phyloP scores from a whole-genome alignment of 2,329 filamentous ascomycete species.

The Hypoxylon sp. region DNA sequence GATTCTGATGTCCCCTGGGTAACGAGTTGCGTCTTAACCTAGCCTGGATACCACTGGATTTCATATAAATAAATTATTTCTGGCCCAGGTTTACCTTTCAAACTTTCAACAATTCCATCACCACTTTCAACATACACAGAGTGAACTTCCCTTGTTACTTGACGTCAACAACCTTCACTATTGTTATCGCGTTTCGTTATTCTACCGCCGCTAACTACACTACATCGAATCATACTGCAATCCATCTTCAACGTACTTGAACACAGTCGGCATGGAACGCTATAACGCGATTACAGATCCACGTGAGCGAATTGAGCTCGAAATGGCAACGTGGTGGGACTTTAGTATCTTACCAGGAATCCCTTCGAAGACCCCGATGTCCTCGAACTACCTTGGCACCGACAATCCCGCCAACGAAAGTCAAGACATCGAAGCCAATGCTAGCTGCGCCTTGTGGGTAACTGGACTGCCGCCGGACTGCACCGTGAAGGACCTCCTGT shows the following conservation, averaged over 20 bases:
- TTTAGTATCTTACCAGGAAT: not conserved
- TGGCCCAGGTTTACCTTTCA: not conserved
- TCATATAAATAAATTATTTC: not conserved
- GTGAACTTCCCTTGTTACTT: not conserved
- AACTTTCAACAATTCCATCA: not conserved
- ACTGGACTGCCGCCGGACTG: constrained; percentile 2
- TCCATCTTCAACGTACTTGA: not conserved
- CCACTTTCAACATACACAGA: not conserved
- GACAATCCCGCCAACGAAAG: not conserved
- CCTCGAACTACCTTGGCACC: not conserved
- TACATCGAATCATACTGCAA: not conserved
- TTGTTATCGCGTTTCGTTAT: not conserved
- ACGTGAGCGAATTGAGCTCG: not conserved
- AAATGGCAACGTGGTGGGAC: not conserved
- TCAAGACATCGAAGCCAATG: not conserved
- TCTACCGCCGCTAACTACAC: not conserved
- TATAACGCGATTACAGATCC: not conserved
- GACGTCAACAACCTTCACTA: not conserved
- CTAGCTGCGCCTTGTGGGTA: not conserved
- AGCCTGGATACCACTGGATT: not conserved
- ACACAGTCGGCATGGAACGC: not conserved
- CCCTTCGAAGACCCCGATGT: not conserved
- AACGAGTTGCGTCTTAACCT: not conserved
- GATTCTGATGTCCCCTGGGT: not conserved
- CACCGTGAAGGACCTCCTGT: not conserved